Base-by-base conservation (phyloP, 176 grass and related monocot species). In the Eragrostis nindensis region DNA sequence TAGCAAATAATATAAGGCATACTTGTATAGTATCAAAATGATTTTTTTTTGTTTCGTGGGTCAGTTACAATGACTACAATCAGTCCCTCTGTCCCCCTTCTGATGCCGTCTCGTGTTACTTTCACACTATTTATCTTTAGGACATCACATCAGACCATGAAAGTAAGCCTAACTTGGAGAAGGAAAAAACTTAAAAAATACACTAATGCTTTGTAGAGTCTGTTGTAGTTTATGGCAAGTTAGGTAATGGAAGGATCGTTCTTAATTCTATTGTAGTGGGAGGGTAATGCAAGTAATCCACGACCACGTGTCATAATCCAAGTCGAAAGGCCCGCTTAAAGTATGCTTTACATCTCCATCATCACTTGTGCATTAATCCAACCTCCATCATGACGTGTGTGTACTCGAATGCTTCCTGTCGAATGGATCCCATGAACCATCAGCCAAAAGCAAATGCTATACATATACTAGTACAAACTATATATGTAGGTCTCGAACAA, bases 291-390 rank as follows among this genome's bases (percentile, higher is more conserved):
- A 89, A 85, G 80, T 85, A 77, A 85, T 77, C 36, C 39, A 82
- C 16, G 32, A 73, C 70, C 78, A 82, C 87, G 73, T 82, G 83
- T 81, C 83, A 43, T 42, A 60, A 62, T 65, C 14, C 42, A 22
- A 60, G 59, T 30, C 59, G 73, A 56, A 38, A 6, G 21, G 41
- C 21, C 1, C 24, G 73, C 49, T 25, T 70, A 82, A 82, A 78
- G 27, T 56, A 85, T 60, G 40, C 78, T 77, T 86, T 44, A 61
- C 83, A 89, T 89, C 78, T 25, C 73, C 49, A 44, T 86, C 83
- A 32, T 73, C 83, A 72, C 78, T 86, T 82, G 87, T 18, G 27
- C 72, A 82, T 89, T 86, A 78, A 86, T 72, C 73, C 83, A 89
- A 82, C 66, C 48, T 66, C 76, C 64, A 21, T 41, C 10, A 21